phyloP scores from a whole-genome alignment of 305 asterid genomes.

The Fraxinus albicans region DNA sequence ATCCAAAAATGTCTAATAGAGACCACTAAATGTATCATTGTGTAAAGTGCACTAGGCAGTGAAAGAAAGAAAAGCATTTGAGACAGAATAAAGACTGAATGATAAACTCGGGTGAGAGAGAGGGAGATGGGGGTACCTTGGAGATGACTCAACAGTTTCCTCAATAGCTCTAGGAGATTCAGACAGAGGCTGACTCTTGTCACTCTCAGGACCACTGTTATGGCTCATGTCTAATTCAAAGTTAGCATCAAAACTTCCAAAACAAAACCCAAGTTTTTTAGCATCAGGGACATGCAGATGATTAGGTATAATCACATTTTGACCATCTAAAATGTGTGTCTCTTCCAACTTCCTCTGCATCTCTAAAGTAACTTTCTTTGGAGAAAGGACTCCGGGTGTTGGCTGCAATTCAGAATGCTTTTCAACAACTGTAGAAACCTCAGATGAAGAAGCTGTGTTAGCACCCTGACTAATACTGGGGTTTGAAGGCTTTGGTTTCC shows the following conservation, averaged over 20 bases:
- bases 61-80: not conserved
- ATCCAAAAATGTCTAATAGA: not conserved
- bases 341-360: slow-evolving; percentile 66
- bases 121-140: slow-evolving; percentile 48
- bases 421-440: slow-evolving; percentile 44
- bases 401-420: slow-evolving; percentile 38
- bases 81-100: slow-evolving; percentile 5
- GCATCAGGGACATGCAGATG: slow-evolving; percentile 84
- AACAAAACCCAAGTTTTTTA: slow-evolving; percentile 84
- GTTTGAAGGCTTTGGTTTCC: slow-evolving; percentile 82
- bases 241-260: slow-evolving; percentile 88
- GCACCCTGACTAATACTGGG: slow-evolving; percentile 43
- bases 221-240: slow-evolving; percentile 51
- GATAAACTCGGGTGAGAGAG: slow-evolving; percentile 2
- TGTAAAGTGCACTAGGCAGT: not conserved
- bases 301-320: slow-evolving; percentile 77
- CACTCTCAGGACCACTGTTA: slow-evolving; percentile 42
- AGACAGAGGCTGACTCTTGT: slow-evolving; percentile 41
- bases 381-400: slow-evolving; percentile 33
- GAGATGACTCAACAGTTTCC: slow-evolving; percentile 51
- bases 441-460: slow-evolving; percentile 42
- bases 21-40: not conserved
- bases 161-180: slow-evolving; percentile 54
- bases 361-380: slow-evolving; percentile 53
- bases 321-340: slow-evolving; percentile 53